Evolutionary conservation across 371 early-diverging fungal species (phyloP).

Genomic region (Mortierella sp.): DNA sequence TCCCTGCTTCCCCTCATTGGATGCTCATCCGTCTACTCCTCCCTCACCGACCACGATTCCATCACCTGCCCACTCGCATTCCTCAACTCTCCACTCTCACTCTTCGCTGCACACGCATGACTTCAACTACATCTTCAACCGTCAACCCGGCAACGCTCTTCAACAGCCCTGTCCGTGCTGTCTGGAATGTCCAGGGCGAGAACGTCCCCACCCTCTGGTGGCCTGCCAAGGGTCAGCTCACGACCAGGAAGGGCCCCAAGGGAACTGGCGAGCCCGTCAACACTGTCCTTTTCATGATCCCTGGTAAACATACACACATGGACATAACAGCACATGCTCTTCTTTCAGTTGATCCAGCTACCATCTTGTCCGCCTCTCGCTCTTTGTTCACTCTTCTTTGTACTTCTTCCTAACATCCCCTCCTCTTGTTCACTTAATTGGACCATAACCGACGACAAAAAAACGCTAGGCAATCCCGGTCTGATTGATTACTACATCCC

Average conservation of each 20-base stretch:
- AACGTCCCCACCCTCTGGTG: slow-evolving; percentile 68
- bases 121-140: slow-evolving; percentile 16
- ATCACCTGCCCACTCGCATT: neutral
- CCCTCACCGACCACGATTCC: neutral
- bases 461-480: slow-evolving; percentile 75
- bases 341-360: neutral
- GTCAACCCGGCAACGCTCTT: slow-evolving; percentile 47
- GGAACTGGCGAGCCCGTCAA: slow-evolving; percentile 25
- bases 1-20: neutral
- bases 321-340: neutral
- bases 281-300: slow-evolving; percentile 69
- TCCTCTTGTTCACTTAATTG: neutral
- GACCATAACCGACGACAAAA: neutral
- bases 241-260: neutral
- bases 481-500: slow-evolving; percentile 77
- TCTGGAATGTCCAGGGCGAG: slow-evolving; percentile 66
- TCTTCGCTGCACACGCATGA: slow-evolving; percentile 18
- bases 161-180: slow-evolving; percentile 61
- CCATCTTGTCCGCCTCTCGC: neutral
- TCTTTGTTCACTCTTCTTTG: neutral
- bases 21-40: slow-evolving; percentile 2
- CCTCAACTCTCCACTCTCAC: neutral
- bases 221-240: slow-evolving; percentile 57
- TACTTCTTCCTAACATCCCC: neutral
- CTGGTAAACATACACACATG: slow-evolving; percentile 33